Evolutionary conservation across 371 early-diverging fungal genomes (phyloP), one percentile per base, ranked within the genome.

Genomic region (Nematocida sp.): DNA sequence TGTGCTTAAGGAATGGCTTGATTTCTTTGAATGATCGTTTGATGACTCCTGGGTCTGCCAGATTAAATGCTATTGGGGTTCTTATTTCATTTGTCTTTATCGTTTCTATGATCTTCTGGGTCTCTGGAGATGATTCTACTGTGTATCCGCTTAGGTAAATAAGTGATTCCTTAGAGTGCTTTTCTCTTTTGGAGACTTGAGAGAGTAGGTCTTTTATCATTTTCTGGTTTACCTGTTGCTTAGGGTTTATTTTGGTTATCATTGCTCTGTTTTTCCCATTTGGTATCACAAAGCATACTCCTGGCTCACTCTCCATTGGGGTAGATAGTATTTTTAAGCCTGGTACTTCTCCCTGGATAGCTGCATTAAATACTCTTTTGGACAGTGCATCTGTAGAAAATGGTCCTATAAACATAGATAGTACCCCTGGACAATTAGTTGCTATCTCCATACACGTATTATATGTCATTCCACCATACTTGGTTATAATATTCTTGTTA

Each of bases 131-230:
- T 4, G 61, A 46, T 32, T 70, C 74, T 23, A 49, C 74, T 9
- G 74, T 70, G 41, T 70, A 70, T 37, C 61, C 74, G 0, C 60
- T 7, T 48, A 70, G 7, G 45, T 70, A 70, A 11, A 70, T n/a
- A 15, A 48, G 13, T 38, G 53, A 25, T 23, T 2, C 21, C 9
- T n/a, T 41, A n/a, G n/a, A n/a, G n/a, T n/a, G n/a, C 4, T 31
- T 41, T 9, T 2, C 23, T 23, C 25, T 31, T 21, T 41, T 11
- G 5, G 1, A 38, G 0, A 67, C 31, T 34, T 31, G 2, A 3
- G 21, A 0, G 4, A 70, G 15, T 13, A 60, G 41, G 21, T 15
- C 25, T 5, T 60, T 49, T 5, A 70, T 32, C 13, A 60, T 2
- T 5, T 9, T 29, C 2, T 45, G 23, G 17, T 17, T 25, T 2